Conservation (phyloP, 176 grass and related monocot genomes). For the Hordeum marinum region DNA sequence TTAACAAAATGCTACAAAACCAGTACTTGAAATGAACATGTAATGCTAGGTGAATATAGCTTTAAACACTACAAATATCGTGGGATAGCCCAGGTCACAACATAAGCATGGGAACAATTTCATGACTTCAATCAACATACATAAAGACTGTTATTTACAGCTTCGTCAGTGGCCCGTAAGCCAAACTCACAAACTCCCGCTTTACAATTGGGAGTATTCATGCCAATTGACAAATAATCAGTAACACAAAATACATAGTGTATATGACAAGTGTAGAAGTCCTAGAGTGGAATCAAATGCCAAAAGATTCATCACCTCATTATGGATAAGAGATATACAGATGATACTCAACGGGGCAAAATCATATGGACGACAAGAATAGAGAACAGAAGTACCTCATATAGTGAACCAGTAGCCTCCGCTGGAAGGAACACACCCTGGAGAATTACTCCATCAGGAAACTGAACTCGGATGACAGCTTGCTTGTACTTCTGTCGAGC, state of each 20-base stretch:
- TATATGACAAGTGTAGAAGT: background rate
- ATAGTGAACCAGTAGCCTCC: constrained; percentile 60
- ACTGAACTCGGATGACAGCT: constrained; percentile 75
- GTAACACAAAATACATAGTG: background rate
- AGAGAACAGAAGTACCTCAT: constrained; percentile 57
- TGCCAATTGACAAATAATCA: background rate
- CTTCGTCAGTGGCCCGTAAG: too few relatives aligned
- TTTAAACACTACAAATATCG: background rate
- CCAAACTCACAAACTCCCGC: too few relatives aligned
- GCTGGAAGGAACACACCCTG: constrained; percentile 81
- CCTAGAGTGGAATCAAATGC: background rate
- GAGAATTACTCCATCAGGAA: constrained; percentile 86
- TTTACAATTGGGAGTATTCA: too few relatives aligned
- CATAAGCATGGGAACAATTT: background rate
- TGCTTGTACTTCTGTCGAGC: constrained; percentile 64
- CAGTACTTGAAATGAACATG: background rate
- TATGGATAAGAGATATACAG: background rate
- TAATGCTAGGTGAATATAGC: background rate
- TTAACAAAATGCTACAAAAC: constrained; percentile 10
- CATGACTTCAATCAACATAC: background rate
- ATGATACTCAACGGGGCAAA: background rate
- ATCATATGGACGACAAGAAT: background rate
- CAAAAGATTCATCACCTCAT: background rate
- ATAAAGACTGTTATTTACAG: background rate
- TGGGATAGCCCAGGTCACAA: background rate